Evolutionary conservation across 768 basidiomycete species (phyloP), one percentile per base, ranked within the genome.

Genomic region (Panaeolus cyanescens): DNA sequence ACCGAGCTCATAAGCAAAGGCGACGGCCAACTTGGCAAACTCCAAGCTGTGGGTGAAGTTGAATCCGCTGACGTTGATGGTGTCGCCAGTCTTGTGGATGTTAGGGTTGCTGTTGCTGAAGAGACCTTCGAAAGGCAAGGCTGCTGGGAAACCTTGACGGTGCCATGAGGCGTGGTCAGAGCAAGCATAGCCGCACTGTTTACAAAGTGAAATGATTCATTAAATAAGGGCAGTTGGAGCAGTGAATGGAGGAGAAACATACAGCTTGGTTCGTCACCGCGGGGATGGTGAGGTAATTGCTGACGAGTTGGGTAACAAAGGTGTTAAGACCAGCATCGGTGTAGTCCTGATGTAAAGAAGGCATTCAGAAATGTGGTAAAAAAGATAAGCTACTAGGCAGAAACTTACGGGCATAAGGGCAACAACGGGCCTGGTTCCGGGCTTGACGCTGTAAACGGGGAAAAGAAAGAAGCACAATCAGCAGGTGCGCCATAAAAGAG

Each of bases 21-120:
- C 84, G 36, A 83, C 76, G 17, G 80, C 82, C 53, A 88, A 67
- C 74, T 87, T 87, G 20, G 84, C 80, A 71, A 86, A 88, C 72
- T 87, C 83, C 59, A 83, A 63, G 67, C 79, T 72, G 67, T 83
- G 80, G 4, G 67, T 70, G 69, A 76, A 81, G 40, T 74, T 77
- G 66, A 80, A 79, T 39, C 76, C 79, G 5, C 66, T 66, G 42
- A 74, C 66, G 34, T 62, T 66, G 42, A 78, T 76, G 28, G 76
- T 79, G 55, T 78, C 78, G 40, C 65, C 68, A 42, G 50, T 36
- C 45, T 42, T 53, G 56, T 71, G 72, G 50, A 70, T 72, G 9
- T 63, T 56, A n/a, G 68, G 71, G 63, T 73, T 70, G 56, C 59
- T 58, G 62, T 68, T 65, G 57, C 39, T 39, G 59, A 67, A 70